Base-by-base conservation (phyloP, 208 protist genomes). In the Strigomonas culicis region DNA sequence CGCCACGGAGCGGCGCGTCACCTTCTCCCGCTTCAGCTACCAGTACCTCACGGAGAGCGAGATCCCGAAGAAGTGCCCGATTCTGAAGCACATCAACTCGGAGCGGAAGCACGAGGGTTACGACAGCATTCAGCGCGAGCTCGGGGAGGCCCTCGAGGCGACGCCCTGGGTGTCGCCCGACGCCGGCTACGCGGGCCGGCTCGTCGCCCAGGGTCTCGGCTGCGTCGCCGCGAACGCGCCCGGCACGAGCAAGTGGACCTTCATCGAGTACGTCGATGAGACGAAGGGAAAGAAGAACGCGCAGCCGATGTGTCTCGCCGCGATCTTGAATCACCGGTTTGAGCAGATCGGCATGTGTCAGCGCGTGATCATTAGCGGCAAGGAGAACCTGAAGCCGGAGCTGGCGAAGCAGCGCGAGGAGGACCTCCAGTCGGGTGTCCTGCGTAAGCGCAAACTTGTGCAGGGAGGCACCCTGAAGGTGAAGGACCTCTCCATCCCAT, bases 181-280 rank as follows among this genome's bases (percentile, higher is more conserved):
- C 59, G 75, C 75, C 4, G 79, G 72, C n/a, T 77, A 82, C 44
- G 82, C 82, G 7, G 68, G 66, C 22, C 44, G 77, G 13, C 70
- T 92, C 27, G 58, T 92, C 0, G 81, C 77, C 0, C 81, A 89
- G 53, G 86, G 82, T 1, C 75, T 92, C 27, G 58, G 52, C 46
- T 64, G 65, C 30, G 80, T 92, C 53, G 65, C 80, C 15, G 68
- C 62, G n/a, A 87, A 84, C 66, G 80, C 82, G 27, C 81, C 86
- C 8, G 79, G 77, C 71, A 86, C 77, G 0, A 79, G 77, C 15
- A 92, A 92, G 68, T 92, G 86, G 86, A 89, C 82, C 15, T 86
- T 92, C 41, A 78, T 92, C 28, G 86, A 92, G 69, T 92, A 92
- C 68, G 63, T 63, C n/a, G 70, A 85, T 19, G 62, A 61, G 4